These are phyloP conservation scores for Fusarium buxicola DNA, from an alignment of 2,329 filamentous ascomycete genomes.

Conservation along the genomic window DNA sequence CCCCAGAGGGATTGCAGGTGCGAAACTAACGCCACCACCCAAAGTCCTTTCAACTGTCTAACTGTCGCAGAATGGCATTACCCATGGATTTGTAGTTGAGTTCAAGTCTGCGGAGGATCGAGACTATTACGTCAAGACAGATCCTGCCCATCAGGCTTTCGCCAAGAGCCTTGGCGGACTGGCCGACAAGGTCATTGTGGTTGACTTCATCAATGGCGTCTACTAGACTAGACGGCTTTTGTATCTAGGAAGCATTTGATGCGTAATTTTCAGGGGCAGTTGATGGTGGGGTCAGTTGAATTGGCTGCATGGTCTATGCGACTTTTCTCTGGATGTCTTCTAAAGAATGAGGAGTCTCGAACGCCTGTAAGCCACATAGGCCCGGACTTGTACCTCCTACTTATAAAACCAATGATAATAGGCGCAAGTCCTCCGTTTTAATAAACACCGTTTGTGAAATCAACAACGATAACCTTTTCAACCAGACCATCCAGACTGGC, in stretches of 20 bases:
- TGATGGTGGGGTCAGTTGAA: no score
- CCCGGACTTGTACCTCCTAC: no score
- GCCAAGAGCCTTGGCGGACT: conserved; percentile 60
- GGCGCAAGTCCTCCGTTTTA: no score
- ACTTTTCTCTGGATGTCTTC: no score
- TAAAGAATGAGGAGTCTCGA: no score
- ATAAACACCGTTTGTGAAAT: conserved; percentile 65
- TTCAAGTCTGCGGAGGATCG: conserved; percentile 73
- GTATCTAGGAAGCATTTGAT: no score
- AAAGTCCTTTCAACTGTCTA: background rate
- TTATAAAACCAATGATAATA: no score
- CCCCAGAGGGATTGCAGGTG: conserved; percentile 70
- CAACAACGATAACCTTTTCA: conserved; percentile 67
- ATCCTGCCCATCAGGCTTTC: conserved; percentile 72
- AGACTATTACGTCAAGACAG: conserved; percentile 74
- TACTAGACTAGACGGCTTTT: no score
- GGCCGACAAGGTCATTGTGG: conserved; percentile 64
- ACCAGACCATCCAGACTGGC: conserved; percentile 60
- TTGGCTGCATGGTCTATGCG: no score
- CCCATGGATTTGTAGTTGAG: conserved; percentile 76
- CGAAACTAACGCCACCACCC: background rate
- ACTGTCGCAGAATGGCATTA: conserved; percentile 65
- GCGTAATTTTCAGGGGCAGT: no score
- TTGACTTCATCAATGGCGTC: conserved; percentile 69
- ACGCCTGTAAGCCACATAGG: no score